Evolutionary conservation across 306 rosid genomes (phyloP), one percentile per base, ranked within the genome.

Genomic region (Glycine tomentella): DNA sequence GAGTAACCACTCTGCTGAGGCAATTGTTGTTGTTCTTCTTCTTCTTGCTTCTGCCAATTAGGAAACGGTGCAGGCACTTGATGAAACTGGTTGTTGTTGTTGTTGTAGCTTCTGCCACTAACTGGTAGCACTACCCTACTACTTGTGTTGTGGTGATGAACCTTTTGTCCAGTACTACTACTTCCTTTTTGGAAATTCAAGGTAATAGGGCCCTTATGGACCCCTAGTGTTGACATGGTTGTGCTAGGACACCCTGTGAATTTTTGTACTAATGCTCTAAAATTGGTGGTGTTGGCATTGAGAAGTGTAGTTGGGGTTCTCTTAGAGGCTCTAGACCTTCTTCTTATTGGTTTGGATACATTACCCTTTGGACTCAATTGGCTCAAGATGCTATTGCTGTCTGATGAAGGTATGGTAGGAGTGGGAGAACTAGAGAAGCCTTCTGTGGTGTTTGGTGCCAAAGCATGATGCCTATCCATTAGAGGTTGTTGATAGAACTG

Each of bases 251-350:
- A 90, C 7, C 98, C 98, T 0, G 98, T 93, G 81, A 93, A 91
- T 55, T 93, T 97, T 15, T 93, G 98, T 16, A 93, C 98, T 15
- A 93, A 63, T n/a, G 90, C 90, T 80, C 95, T 87, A 20, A 93
- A 93, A 79, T 91, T 91, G 56, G 81, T 80, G 72, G 97, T 76
- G 62, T 85, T 89, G 67, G 98, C 98, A 34, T 82, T 93, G 25
- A 93, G 92, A 42, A 85, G 91, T 7, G 93, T 91, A 33, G 88
- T 88, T 17, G 97, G 94, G 4, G 91, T 90, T 69, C 76, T 93
- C 73, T 87, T 90, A 33, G 97, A 89, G 55, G 91, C 91, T 71
- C 94, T 81, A 10, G 93, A 91, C 69, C 95, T 84, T 40, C 90
- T 85, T n/a, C 86, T 58, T 5, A 82, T 75, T 3, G 90, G 87